These are phyloP conservation scores for Chloranthus sessilifolius DNA, from an alignment of 164 flowering plant genomes.

Conservation along the genomic window DNA sequence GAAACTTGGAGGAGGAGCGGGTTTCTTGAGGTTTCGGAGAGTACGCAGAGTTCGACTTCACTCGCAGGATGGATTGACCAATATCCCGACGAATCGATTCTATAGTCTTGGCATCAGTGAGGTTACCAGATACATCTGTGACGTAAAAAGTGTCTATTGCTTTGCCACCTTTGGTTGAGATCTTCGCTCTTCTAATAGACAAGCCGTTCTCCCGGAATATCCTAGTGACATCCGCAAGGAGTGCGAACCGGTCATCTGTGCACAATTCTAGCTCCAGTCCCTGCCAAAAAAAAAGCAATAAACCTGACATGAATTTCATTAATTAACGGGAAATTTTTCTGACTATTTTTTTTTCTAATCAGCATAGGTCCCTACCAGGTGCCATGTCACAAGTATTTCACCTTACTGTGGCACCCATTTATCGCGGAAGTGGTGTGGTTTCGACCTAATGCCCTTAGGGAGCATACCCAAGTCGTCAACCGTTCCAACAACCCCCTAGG, in stretches of 20 bases:
- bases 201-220: conserved; percentile 81
- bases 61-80: conserved; percentile 47
- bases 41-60: conserved; percentile 34
- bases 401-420: too few species aligned
- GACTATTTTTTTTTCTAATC: too few species aligned
- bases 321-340: neutral
- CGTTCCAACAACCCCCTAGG: too few species aligned
- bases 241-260: conserved; percentile 54
- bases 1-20: conserved; percentile 29
- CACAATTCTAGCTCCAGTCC: conserved; percentile 72
- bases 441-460: too few species aligned
- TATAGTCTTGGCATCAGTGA: conserved; percentile 60
- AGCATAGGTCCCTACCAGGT: too few species aligned
- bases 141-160: conserved; percentile 73
- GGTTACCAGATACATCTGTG: conserved; percentile 66
- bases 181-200: conserved; percentile 67
- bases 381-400: too few species aligned
- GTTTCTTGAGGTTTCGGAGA: conserved; percentile 39
- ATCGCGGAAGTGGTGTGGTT: too few species aligned
- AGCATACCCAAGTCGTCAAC: too few species aligned
- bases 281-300: conserved; percentile 29
- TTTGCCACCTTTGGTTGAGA: conserved; percentile 61
- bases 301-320: neutral
- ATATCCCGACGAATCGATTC: conserved; percentile 62
- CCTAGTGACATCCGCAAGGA: conserved; percentile 72